Evolutionary conservation across 129 eudicot species (phyloP).

Genomic region (Pittosporum tobira): DNA sequence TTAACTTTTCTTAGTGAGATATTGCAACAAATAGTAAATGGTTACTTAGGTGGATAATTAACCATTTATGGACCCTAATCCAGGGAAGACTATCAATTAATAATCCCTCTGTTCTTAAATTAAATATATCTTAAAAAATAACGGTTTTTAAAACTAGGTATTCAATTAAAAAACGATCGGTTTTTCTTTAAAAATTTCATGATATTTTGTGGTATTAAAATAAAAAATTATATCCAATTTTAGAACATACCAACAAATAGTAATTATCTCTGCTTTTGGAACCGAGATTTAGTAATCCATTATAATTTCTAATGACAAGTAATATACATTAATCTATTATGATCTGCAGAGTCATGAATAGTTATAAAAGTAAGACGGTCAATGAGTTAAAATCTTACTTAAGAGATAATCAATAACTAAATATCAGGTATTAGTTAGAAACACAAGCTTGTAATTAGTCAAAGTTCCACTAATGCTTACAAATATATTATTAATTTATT

Average conservation of each 20-base stretch:
- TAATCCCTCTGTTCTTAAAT: no score
- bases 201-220: no score
- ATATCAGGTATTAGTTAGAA: slow-evolving; percentile 4
- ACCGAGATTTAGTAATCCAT: no score
- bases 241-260: no score
- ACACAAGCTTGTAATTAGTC: not conserved
- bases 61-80: slow-evolving; percentile 5
- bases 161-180: no score
- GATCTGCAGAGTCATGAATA: slow-evolving; percentile 17
- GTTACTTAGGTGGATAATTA: slow-evolving; percentile 19
- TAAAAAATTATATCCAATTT: no score
- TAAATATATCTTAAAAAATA: no score
- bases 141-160: no score
- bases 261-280: no score
- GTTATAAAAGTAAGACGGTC: slow-evolving; percentile 22
- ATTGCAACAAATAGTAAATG: not conserved
- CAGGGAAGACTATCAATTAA: not conserved
- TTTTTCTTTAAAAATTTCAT: no score
- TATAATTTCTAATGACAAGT: slow-evolving; percentile 3
- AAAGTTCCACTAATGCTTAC: not conserved
- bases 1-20: no score
- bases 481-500: no score
- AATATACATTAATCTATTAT: slow-evolving; percentile 23
- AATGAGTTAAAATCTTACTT: slow-evolving; percentile 31
- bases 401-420: slow-evolving; percentile 18